A percentile compares a stretch with the other conserved stretches of the same genome.
These are phyloP conservation scores for Cladophialophora bantiana DNA, from an alignment of 2,329 filamentous ascomycete genomes.

Conservation along the genomic window DNA sequence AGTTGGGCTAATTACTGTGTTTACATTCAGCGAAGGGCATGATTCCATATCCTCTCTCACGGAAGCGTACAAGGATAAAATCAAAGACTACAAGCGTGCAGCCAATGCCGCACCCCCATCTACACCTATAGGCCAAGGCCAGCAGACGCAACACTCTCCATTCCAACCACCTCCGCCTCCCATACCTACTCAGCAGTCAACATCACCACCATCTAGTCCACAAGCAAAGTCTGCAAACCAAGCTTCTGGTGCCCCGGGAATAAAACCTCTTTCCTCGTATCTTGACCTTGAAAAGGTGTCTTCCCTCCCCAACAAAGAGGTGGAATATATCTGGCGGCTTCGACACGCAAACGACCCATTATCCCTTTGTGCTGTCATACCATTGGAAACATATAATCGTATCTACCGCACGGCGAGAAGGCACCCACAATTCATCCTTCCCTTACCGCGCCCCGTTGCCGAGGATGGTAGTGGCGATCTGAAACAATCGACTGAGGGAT, in stretches of 20 bases:
- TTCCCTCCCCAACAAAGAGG: constrained; percentile 76
- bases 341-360: constrained; percentile 76
- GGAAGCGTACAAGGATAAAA: constrained; percentile 84
- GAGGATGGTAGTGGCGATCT: constrained; percentile 38
- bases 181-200: constrained; percentile 47
- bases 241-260: constrained; percentile 49
- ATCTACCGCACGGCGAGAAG: constrained; percentile 75
- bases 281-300: constrained; percentile 82
- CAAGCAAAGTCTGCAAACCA: constrained; percentile 11
- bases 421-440: constrained; percentile 89
- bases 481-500: constrained; percentile 43
- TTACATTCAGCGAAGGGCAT: constrained; percentile 64
- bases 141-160: constrained; percentile 30
- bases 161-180: constrained; percentile 44
- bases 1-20: neutral
- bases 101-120: constrained; percentile 50
- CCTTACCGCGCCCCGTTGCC: constrained; percentile 64
- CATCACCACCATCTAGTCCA: constrained; percentile 50
- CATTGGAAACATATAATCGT: constrained; percentile 72
- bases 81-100: constrained; percentile 72
- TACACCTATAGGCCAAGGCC: constrained; percentile 47
- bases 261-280: constrained; percentile 71
- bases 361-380: constrained; percentile 84
- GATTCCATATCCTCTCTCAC: constrained; percentile 68
- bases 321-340: constrained; percentile 88